A percentile compares a stretch with the other conserved stretches of the same genome.
These are phyloP conservation scores for Scutellaria barbata DNA, from an alignment of 257 asterid genomes.

Conservation along the genomic window DNA sequence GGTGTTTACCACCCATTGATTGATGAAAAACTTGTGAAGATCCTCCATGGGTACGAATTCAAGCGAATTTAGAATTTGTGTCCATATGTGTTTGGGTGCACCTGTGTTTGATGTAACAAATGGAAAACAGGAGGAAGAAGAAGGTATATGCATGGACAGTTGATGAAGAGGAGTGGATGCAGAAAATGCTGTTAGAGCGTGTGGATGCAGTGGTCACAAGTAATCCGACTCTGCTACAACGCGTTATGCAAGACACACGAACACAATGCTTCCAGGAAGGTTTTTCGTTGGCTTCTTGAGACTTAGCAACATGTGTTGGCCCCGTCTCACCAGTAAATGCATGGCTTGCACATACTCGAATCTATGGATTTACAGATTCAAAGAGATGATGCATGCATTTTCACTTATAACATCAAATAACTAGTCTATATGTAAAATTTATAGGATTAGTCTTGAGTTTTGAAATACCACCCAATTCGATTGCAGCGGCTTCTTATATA, in stretches of 20 bases:
- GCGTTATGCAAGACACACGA: slow-evolving; percentile 65
- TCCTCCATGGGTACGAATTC: slow-evolving; percentile 68
- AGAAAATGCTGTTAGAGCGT: slow-evolving; percentile 62
- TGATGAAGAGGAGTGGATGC: slow-evolving; percentile 76
- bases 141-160: slow-evolving; percentile 94
- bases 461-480: too few species aligned
- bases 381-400: too few species aligned
- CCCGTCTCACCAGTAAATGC: too few species aligned
- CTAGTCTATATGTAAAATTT: too few species aligned
- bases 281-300: slow-evolving; percentile 48
- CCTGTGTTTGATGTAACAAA: neutral
- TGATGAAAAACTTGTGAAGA: slow-evolving; percentile 71
- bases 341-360: too few species aligned
- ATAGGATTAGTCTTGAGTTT: too few species aligned
- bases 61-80: neutral
- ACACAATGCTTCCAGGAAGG: slow-evolving; percentile 73
- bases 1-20: slow-evolving; percentile 92
- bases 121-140: slow-evolving; percentile 69
- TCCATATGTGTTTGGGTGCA: neutral
- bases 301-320: neutral
- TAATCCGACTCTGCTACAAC: slow-evolving; percentile 75
- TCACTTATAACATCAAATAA: too few species aligned
- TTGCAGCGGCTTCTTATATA: too few species aligned
- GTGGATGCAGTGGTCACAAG: slow-evolving; percentile 89
- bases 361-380: too few species aligned